These are phyloP conservation scores for Mortierella sp. DNA, from an alignment of 371 early-diverging fungal species.

Conservation along the genomic window DNA sequence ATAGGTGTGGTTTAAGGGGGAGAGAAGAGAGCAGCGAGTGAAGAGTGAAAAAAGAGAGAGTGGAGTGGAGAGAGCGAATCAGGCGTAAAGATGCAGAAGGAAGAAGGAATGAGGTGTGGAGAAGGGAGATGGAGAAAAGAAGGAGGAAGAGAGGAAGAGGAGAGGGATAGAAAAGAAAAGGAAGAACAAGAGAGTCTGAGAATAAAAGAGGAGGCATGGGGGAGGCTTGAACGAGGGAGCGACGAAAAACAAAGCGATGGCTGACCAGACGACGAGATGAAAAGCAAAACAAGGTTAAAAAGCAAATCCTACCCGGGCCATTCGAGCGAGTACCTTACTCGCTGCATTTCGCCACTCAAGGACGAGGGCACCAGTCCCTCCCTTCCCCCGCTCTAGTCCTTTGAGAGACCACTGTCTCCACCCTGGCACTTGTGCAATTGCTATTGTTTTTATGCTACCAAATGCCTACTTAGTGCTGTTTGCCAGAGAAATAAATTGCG, in stretches of 20 bases:
- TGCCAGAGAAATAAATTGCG: too few species aligned
- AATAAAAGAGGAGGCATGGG: not conserved
- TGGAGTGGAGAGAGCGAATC: not conserved
- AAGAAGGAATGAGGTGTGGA: not conserved
- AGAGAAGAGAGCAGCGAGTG: not conserved
- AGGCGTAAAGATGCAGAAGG: too few species aligned
- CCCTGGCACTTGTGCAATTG: not conserved
- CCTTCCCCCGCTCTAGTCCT: not conserved
- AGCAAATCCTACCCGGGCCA: not conserved
- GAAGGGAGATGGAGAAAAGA: not conserved
- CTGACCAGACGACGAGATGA: too few species aligned
- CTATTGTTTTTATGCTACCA: too few species aligned
- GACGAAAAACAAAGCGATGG: too few species aligned
- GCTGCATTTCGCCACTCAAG: too few species aligned
- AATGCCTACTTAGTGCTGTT: too few species aligned
- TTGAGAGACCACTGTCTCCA: not conserved
- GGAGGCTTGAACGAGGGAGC: too few species aligned
- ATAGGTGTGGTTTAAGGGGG: not conserved
- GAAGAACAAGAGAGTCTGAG: not conserved
- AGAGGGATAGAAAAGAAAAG: not conserved
- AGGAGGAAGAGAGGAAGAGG: too few species aligned
- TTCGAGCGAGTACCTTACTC: too few species aligned
- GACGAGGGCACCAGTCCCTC: not conserved
- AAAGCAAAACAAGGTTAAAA: not conserved
- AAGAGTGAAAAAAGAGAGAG: not conserved